A percentile compares a stretch with the other conserved stretches of the same genome.
These are phyloP conservation scores for Sporobolomyces phaffii DNA, from an alignment of 768 basidiomycete species.

Conservation along the genomic window DNA sequence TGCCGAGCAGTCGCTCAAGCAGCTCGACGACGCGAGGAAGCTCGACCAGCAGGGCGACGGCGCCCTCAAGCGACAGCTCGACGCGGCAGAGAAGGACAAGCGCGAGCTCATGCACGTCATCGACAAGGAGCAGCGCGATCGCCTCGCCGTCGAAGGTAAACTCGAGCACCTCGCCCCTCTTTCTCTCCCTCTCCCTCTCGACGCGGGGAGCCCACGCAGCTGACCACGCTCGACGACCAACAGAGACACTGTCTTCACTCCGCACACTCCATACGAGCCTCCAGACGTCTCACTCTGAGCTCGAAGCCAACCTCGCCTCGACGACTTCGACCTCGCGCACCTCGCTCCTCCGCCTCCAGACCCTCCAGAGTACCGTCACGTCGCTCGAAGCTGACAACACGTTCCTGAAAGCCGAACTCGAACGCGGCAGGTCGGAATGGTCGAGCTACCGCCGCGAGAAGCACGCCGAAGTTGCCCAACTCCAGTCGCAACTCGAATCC, in stretches of 20 bases:
- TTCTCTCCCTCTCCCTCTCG: neutral
- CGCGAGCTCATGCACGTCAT: conserved; percentile 77
- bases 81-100: conserved; percentile 70
- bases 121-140: conserved; percentile 72
- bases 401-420: conserved; percentile 63
- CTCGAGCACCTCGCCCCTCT: too few relatives aligned
- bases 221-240: too few relatives aligned
- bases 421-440: conserved; percentile 46
- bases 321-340: conserved; percentile 7
- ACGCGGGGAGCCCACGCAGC: too few relatives aligned
- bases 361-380: conserved; percentile 27
- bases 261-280: conserved; percentile 66
- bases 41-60: conserved; percentile 53
- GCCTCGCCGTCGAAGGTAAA: conserved; percentile 68
- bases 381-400: conserved; percentile 84
- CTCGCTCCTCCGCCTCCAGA: conserved; percentile 31
- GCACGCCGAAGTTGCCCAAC: conserved; percentile 65
- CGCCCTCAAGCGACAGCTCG: conserved; percentile 77
- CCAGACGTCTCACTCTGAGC: conserved; percentile 47
- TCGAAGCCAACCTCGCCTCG: conserved; percentile 29
- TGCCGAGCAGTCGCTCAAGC: neutral
- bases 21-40: neutral
- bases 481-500: conserved; percentile 72
- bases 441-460: conserved; percentile 21
- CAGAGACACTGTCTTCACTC: conserved; percentile 60